phyloP scores from a whole-genome alignment of 495 filamentous ascomycete species.

The Penicillium riverlandense region DNA sequence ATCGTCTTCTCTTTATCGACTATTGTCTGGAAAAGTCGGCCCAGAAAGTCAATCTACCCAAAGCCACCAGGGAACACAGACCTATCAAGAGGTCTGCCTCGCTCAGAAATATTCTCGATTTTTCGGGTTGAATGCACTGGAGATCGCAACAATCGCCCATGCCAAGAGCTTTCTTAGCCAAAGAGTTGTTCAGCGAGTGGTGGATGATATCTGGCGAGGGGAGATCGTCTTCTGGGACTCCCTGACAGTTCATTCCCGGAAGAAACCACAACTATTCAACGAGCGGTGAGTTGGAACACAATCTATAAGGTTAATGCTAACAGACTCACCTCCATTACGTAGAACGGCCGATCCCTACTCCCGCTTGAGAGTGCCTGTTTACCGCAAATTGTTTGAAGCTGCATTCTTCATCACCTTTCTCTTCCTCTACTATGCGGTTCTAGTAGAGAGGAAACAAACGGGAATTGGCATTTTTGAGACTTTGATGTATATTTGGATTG shows the following conservation, averaged over 20 bases:
- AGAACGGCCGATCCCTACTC: constrained; percentile 74
- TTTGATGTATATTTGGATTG: constrained; percentile 61
- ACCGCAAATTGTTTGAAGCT: constrained; percentile 85
- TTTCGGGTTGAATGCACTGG: constrained; percentile 74
- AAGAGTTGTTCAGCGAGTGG: constrained; percentile 74
- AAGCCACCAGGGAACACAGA: constrained; percentile 3
- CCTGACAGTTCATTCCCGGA: constrained; percentile 65
- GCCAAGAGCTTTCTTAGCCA: constrained; percentile 90
- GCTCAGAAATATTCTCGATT: constrained; percentile 60
- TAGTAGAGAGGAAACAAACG: constrained; percentile 52
- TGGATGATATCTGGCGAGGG: constrained; percentile 86
- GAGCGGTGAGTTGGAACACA: constrained; percentile 34
- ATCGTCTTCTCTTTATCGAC: constrained; percentile 18
- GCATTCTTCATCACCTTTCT: constrained; percentile 80
- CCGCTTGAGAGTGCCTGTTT: constrained; percentile 80
- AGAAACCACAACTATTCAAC: constrained; percentile 79
- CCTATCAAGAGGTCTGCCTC: constrained; percentile 15
- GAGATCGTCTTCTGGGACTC: constrained; percentile 90
- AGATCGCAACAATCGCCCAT: constrained; percentile 82
- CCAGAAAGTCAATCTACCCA: constrained; percentile 2
- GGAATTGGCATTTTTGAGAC: constrained; percentile 45
- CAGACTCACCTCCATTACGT: constrained; percentile 1
- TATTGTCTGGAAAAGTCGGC: constrained; percentile 10
- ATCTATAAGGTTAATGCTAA: constrained; percentile 1
- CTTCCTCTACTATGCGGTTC: constrained; percentile 74